Conservation (phyloP, 257 asterid species). For the Voacanga thouarsii region DNA sequence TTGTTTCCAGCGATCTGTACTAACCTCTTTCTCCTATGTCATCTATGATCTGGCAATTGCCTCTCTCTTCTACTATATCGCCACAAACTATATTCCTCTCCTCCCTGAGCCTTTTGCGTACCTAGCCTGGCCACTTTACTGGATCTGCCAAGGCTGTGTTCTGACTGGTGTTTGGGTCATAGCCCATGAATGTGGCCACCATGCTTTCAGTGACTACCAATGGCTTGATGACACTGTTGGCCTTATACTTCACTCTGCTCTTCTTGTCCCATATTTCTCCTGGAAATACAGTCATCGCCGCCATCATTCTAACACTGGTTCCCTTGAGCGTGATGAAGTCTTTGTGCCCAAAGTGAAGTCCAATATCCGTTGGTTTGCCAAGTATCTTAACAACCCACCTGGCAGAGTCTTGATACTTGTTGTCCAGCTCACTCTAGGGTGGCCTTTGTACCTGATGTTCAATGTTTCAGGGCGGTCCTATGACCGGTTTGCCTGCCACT, state of each 20-base stretch:
- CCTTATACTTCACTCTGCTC: slow-evolving; percentile 39
- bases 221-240: slow-evolving; percentile 69
- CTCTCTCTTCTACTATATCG: slow-evolving; percentile 53
- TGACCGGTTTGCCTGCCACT: slow-evolving; percentile 76
- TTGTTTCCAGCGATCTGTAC: slow-evolving; percentile 80
- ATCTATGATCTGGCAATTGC: slow-evolving; percentile 51
- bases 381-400: slow-evolving; percentile 58
- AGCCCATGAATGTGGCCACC: slow-evolving; percentile 64
- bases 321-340: slow-evolving; percentile 76
- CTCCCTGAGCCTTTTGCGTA: slow-evolving; percentile 51
- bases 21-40: slow-evolving; percentile 70
- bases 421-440: slow-evolving; percentile 60
- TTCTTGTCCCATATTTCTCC: slow-evolving; percentile 53
- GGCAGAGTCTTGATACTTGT: slow-evolving; percentile 51
- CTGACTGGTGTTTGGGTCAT: slow-evolving; percentile 68
- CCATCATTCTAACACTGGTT: slow-evolving; percentile 66
- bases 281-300: slow-evolving; percentile 58
- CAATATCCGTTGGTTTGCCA: slow-evolving; percentile 32
- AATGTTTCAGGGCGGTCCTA: slow-evolving; percentile 69
- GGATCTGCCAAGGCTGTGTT: slow-evolving; percentile 68
- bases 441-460: slow-evolving; percentile 74
- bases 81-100: slow-evolving; percentile 57
- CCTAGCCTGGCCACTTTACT: slow-evolving; percentile 68
- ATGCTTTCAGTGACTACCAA: slow-evolving; percentile 57
- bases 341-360: slow-evolving; percentile 67